Evolutionary conservation across 805 yeast genomes (phyloP).

Genomic region (Zygosaccharomyces pseudorouxii): DNA sequence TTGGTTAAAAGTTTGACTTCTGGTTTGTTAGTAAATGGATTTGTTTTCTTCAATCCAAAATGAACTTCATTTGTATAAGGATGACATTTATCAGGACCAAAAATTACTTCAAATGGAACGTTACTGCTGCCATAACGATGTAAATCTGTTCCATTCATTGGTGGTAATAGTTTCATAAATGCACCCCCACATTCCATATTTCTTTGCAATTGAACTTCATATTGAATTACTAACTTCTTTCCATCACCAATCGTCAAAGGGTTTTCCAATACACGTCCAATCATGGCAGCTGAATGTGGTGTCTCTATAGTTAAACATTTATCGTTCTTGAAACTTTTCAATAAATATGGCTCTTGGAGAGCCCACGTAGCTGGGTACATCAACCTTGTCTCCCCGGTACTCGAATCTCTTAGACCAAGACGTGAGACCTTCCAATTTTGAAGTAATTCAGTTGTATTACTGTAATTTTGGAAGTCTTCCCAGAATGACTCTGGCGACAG

Average conservation of each 20-base stretch:
- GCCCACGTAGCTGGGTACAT: slow-evolving; percentile 73
- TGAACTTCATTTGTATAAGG: slow-evolving; percentile 66
- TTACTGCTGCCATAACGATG: slow-evolving; percentile 41
- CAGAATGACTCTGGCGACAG: slow-evolving; percentile 48
- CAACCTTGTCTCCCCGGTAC: slow-evolving; percentile 38
- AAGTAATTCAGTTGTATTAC: slow-evolving; percentile 36
- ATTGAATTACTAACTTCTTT: slow-evolving; percentile 75
- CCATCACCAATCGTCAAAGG: slow-evolving; percentile 53
- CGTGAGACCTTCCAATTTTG: slow-evolving; percentile 58
- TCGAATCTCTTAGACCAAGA: slow-evolving; percentile 32
- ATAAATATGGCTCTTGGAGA: slow-evolving; percentile 49
- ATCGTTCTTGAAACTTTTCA: slow-evolving; percentile 46
- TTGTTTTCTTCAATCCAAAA: slow-evolving; percentile 59
- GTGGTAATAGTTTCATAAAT: slow-evolving; percentile 66
- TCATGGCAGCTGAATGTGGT: slow-evolving; percentile 78
- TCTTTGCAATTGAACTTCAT: slow-evolving; percentile 80
- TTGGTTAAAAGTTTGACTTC: slow-evolving; percentile 64
- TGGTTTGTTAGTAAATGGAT: slow-evolving; percentile 48
- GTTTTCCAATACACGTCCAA: slow-evolving; percentile 54
- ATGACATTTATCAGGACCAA: slow-evolving; percentile 94
- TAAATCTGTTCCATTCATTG: slow-evolving; percentile 33
- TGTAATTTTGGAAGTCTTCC: slow-evolving; percentile 53
- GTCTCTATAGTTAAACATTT: slow-evolving; percentile 71
- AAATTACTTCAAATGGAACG: slow-evolving; percentile 81
- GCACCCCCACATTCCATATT: slow-evolving; percentile 87